These are phyloP conservation scores for Mrakia hoshinonis DNA, from an alignment of 768 basidiomycete species.

Conservation along the genomic window DNA sequence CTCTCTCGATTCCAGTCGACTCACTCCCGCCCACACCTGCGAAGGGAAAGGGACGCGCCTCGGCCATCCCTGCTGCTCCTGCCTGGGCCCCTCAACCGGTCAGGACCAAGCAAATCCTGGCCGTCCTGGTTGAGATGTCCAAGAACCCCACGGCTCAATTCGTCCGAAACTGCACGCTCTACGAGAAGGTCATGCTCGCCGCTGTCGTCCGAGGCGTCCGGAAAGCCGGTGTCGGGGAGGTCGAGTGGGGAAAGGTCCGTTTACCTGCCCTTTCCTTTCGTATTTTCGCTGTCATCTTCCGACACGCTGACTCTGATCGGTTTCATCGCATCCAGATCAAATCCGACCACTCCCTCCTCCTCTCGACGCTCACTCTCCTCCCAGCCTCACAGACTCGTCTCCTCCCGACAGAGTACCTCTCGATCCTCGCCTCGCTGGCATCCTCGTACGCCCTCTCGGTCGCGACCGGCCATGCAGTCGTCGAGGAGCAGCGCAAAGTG, in stretches of 20 bases:
- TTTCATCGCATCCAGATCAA: slow-evolving; percentile 48
- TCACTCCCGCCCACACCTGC: not conserved
- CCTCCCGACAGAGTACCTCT: slow-evolving; percentile 53
- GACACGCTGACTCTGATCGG: not conserved
- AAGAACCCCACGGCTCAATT: slow-evolving; percentile 82
- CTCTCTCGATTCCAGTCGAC: not conserved
- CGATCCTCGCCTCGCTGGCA: slow-evolving; percentile 66
- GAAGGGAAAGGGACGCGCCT: not conserved
- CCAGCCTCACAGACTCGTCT: slow-evolving; percentile 52
- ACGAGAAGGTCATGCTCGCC: slow-evolving; percentile 80
- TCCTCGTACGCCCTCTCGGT: slow-evolving; percentile 68
- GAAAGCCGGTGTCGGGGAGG: slow-evolving; percentile 76
- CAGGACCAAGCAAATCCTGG: slow-evolving; percentile 60
- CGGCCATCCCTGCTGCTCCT: not conserved
- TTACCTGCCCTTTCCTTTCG: not conserved
- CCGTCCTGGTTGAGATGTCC: slow-evolving; percentile 76
- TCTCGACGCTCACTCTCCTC: slow-evolving; percentile 55
- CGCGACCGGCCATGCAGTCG: slow-evolving; percentile 4
- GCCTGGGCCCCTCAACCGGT: slow-evolving; percentile 45
- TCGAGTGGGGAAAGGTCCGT: slow-evolving; percentile 70
- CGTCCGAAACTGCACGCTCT: slow-evolving; percentile 69
- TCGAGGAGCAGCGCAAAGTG: slow-evolving; percentile 48
- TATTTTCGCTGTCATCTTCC: not conserved
- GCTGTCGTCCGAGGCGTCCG: slow-evolving; percentile 72
- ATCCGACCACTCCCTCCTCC: slow-evolving; percentile 65